phyloP scores from a whole-genome alignment of 345 rosid genomes.

The Pelargonium nanum region DNA sequence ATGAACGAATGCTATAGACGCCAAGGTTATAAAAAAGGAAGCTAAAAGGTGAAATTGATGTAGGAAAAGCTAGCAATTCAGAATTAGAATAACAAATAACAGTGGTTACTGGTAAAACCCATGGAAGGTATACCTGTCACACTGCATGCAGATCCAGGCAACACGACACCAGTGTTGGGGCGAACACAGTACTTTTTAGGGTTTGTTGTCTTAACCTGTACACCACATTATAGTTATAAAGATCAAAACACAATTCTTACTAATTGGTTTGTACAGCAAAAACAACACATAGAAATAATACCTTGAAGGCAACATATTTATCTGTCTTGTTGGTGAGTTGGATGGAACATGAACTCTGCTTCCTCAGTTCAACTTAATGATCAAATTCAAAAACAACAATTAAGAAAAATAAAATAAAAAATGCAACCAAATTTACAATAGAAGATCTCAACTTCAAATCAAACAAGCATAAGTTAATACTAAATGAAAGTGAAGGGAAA shows the following conservation, averaged over 20 bases:
- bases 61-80: background rate
- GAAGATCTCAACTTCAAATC: too few species aligned
- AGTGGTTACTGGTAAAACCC: background rate
- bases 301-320: constrained; percentile 69
- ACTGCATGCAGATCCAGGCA: constrained; percentile 50
- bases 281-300: constrained; percentile 5
- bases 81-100: background rate
- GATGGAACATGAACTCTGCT: constrained; percentile 70
- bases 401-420: background rate
- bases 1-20: constrained; percentile 2
- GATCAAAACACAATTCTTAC: background rate
- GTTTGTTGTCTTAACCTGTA: constrained; percentile 77
- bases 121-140: constrained; percentile 42
- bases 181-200: constrained; percentile 82
- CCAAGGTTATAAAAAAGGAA: background rate
- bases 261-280: background rate
- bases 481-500: too few species aligned
- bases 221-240: background rate
- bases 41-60: background rate
- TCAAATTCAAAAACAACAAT: constrained; percentile 8
- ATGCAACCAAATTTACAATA: background rate
- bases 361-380: constrained; percentile 65
- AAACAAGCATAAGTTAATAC: background rate
- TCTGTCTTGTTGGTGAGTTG: constrained; percentile 64
- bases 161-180: constrained; percentile 65